A percentile compares a stretch with the other conserved stretches of the same genome.
phyloP scores from a whole-genome alignment of 2,329 filamentous ascomycete genomes.

The Hypoxylon sp. region DNA sequence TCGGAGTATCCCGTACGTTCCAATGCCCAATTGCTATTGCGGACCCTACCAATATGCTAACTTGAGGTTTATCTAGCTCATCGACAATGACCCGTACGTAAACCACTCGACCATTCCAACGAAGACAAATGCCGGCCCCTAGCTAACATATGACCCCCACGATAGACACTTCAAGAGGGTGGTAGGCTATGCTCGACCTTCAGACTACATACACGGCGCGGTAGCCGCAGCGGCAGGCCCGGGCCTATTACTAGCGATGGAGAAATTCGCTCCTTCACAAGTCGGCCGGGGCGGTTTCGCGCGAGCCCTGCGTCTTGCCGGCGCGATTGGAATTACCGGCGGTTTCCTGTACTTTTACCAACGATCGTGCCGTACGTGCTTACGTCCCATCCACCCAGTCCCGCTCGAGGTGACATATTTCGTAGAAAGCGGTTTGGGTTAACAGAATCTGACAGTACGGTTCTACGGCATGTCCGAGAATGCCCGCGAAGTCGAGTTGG shows the following conservation, averaged over 20 bases:
- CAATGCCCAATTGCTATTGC: slow-evolving; percentile 41
- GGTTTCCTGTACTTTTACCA: slow-evolving; percentile 90
- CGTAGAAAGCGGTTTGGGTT: not conserved
- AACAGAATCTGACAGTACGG: slow-evolving; percentile 70
- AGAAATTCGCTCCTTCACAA: slow-evolving; percentile 85
- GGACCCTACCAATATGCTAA: slow-evolving; percentile 42
- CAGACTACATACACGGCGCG: slow-evolving; percentile 81
- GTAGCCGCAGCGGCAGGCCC: slow-evolving; percentile 79
- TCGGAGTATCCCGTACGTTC: slow-evolving; percentile 87
- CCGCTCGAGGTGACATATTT: slow-evolving; percentile 3
- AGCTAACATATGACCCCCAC: slow-evolving; percentile 11
- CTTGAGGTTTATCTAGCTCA: slow-evolving; percentile 74
- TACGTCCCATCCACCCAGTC: slow-evolving; percentile 18
- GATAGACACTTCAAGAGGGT: slow-evolving; percentile 90
- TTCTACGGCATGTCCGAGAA: slow-evolving; percentile 98
- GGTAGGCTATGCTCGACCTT: slow-evolving; percentile 83
- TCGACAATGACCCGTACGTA: slow-evolving; percentile 97
- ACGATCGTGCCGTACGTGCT: slow-evolving; percentile 80
- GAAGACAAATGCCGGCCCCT: not conserved
- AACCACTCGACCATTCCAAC: slow-evolving; percentile 5
- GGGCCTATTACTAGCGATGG: slow-evolving; percentile 79
- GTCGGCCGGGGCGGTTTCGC: slow-evolving; percentile 86
- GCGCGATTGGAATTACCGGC: slow-evolving; percentile 77
- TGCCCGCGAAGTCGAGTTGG: slow-evolving; percentile 89
- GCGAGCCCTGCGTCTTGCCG: slow-evolving; percentile 82